A percentile compares a stretch with the other conserved stretches of the same genome.
phyloP scores from a whole-genome alignment of 2,329 filamentous ascomycete genomes.

The Pseudocercospora pini-densiflorae region DNA sequence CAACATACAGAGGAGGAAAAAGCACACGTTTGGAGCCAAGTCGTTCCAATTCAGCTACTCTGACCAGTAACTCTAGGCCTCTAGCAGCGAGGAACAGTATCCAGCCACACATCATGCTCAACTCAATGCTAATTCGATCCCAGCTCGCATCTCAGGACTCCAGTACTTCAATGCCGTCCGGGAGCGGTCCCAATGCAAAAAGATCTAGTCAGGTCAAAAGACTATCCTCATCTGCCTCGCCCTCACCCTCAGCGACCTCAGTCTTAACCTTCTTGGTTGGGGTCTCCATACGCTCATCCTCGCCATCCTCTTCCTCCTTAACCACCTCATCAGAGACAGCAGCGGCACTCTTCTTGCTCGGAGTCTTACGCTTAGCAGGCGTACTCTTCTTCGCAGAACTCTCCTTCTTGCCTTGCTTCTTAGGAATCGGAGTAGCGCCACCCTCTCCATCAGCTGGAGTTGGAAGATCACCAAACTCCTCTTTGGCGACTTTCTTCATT shows the following conservation, averaged over 20 bases:
- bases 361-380: slow-evolving; percentile 25
- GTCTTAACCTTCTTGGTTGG: not conserved
- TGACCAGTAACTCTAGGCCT: not conserved
- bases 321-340: slow-evolving; percentile 17
- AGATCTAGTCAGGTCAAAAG: not conserved
- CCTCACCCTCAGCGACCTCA: too few relatives aligned
- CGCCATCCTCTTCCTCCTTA: slow-evolving; percentile 11
- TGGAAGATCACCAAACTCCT: slow-evolving; percentile 24
- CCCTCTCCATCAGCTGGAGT: too few relatives aligned
- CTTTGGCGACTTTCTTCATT: slow-evolving; percentile 27
- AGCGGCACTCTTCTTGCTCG: not conserved
- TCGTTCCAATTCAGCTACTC: not conserved
- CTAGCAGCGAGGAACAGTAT: not conserved
- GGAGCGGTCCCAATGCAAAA: too few relatives aligned
- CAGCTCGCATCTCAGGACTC: too few relatives aligned
- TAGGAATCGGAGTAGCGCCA: slow-evolving; percentile 15
- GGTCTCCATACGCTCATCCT: not conserved
- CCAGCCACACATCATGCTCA: too few relatives aligned
- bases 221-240: not conserved
- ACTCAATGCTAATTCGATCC: too few relatives aligned
- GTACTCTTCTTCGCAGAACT: slow-evolving; percentile 20
- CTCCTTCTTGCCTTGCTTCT: slow-evolving; percentile 20
- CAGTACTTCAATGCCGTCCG: too few relatives aligned
- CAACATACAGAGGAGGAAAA: not conserved
- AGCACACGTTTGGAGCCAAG: not conserved